Evolutionary conservation across 768 basidiomycete species (phyloP).

Genomic region (Suillus brevipes): DNA sequence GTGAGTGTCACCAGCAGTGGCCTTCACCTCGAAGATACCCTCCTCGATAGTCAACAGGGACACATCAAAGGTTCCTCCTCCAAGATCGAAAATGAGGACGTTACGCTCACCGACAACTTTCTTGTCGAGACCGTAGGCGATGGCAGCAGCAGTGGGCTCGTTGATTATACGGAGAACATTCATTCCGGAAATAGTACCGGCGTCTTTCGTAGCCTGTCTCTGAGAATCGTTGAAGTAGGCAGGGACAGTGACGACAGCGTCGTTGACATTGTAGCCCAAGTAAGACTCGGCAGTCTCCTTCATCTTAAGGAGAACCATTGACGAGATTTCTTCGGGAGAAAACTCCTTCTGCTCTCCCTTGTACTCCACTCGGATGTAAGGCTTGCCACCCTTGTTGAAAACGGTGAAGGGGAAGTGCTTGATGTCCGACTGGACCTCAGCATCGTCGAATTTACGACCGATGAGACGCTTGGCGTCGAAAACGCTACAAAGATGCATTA

Average conservation of each 20-base stretch:
- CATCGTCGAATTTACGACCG: conserved; percentile 85
- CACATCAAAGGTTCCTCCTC: conserved; percentile 98
- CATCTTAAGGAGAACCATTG: conserved; percentile 98
- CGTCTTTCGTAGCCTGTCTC: conserved; percentile 97
- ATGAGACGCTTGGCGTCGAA: conserved; percentile 99
- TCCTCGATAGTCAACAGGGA: conserved; percentile 95
- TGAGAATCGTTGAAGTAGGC: conserved; percentile 99
- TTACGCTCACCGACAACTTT: conserved; percentile 88
- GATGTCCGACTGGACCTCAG: conserved; percentile 80
- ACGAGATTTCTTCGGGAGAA: conserved; percentile 96
- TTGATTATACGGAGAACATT: conserved; percentile 99
- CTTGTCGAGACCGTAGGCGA: conserved; percentile 98
- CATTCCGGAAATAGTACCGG: conserved; percentile 90
- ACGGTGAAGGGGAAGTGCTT: conserved; percentile 96
- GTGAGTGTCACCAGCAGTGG: conserved; percentile 97
- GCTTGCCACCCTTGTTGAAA: conserved; percentile 83
- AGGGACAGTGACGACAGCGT: conserved; percentile 95
- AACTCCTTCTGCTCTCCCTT: conserved; percentile 94
- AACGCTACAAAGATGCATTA: conserved; percentile 52
- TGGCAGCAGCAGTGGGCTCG: conserved; percentile 97
- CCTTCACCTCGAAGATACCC: conserved; percentile 98
- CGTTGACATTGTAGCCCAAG: conserved; percentile 77
- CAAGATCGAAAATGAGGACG: conserved; percentile 97
- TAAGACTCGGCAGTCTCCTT: conserved; percentile 98
- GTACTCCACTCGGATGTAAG: conserved; percentile 87